A percentile compares a stretch with the other conserved stretches of the same genome.
Conservation (phyloP, 345 rosid genomes). For the Populus nigra region DNA sequence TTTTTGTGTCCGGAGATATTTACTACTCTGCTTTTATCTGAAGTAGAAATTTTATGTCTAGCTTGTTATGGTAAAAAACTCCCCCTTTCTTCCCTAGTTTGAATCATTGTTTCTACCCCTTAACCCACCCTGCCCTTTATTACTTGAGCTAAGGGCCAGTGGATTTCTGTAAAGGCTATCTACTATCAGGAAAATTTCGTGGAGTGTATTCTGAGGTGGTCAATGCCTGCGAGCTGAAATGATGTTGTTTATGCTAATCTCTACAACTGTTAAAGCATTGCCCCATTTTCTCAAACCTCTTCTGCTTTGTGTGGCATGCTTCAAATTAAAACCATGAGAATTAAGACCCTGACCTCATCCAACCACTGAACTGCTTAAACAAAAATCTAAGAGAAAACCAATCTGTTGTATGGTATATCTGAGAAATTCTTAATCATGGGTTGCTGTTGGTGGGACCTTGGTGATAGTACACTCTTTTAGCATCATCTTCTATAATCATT, state of each 20-base stretch:
- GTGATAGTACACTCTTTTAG: background rate
- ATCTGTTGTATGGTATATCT: background rate
- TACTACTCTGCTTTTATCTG: background rate
- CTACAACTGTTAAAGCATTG: background rate
- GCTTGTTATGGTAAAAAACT: background rate
- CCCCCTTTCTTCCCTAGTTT: background rate
- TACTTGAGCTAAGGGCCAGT: background rate
- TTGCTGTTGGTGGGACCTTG: background rate
- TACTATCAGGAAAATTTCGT: background rate
- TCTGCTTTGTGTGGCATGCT: background rate
- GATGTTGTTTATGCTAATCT: background rate
- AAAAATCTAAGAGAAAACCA: background rate
- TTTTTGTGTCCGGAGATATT: background rate
- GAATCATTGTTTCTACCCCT: background rate
- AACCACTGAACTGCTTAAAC: background rate
- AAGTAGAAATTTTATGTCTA: background rate
- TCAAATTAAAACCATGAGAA: background rate
- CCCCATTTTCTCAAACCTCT: background rate
- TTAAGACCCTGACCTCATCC: background rate
- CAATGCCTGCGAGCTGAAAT: background rate
- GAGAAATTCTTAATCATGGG: background rate
- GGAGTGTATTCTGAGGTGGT: background rate
- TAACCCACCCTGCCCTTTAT: background rate
- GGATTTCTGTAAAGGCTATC: background rate
- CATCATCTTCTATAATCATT: background rate